phyloP scores from a whole-genome alignment of 495 filamentous ascomycete species.

The Paragyromitra xinjiangensis region DNA sequence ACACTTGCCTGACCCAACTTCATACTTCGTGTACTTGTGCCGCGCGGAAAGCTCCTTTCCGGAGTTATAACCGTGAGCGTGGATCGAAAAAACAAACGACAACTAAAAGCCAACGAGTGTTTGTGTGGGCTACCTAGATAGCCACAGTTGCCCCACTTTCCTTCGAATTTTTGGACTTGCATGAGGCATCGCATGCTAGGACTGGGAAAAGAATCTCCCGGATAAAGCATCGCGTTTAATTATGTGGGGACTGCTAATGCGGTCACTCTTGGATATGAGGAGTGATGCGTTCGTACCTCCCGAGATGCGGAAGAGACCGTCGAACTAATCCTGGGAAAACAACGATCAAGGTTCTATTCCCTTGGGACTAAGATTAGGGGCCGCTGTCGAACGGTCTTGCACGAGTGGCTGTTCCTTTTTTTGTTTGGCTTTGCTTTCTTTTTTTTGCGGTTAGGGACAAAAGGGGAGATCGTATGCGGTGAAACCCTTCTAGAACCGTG shows the following conservation, averaged over 20 bases:
- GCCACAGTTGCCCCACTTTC: background rate
- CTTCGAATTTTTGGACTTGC: background rate
- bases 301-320: background rate
- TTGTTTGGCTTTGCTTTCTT: background rate
- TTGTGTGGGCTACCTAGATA: background rate
- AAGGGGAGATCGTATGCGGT: constrained; percentile 28
- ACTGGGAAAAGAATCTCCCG: constrained; percentile 12
- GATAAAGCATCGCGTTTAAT: constrained; percentile 21
- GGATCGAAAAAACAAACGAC: background rate
- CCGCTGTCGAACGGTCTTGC: constrained; percentile 11
- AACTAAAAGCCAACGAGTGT: no score
- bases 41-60: background rate
- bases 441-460: constrained; percentile 1
- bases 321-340: background rate
- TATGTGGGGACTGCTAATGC: background rate
- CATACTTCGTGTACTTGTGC: background rate
- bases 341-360: background rate
- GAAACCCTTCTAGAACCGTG: constrained; percentile 50
- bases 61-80: background rate
- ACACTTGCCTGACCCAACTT: background rate
- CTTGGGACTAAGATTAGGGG: background rate
- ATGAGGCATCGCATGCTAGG: background rate
- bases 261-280: constrained; percentile 7
- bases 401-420: background rate
- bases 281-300: background rate